Base-by-base conservation (phyloP, 1,284 basidiomycete genomes). In the Ustilago nuda region DNA sequence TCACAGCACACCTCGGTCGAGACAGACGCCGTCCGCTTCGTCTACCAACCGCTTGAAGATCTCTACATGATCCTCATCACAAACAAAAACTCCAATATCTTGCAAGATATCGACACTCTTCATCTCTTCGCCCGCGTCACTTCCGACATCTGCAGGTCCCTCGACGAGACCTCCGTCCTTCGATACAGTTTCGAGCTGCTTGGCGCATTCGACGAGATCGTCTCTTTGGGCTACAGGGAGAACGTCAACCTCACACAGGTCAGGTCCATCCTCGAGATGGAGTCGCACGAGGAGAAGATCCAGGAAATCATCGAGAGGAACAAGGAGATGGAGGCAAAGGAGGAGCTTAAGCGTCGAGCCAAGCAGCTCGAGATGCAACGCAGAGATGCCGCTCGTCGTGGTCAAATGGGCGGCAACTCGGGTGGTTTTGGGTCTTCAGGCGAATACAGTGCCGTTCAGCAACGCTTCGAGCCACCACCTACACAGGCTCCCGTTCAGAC, bases 241-340 rank as follows among this genome's bases (percentile, higher is more conserved):
- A 92, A 93, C 73, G 93, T 98, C 60, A 94, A 92, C 83, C 87
- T 99, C 55, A 91, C 92, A 86, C 95, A 98, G 87, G 93, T 99
- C 52, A 89, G 94, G 79, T 96, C 90, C 82, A 91, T 97, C 45
- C 88, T 99, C 78, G 97, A 98, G 89, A 98, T 98, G 92, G 97
- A 99, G 88, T 94, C 92, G 87, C 97, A 99, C 87, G 97, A 99
- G 87, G 97, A 99, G 88, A 98, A 98, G 89, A 98, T 99, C 76
- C 95, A 99, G 86, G 97, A 99, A 83, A 99, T 99, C 86, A 99
- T 99, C 81, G 93, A 95, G 72, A 82, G 94, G 91, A 99, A 99
- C 89, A 99, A 99, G 88, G 96, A 99, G 88, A 94, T 94, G 27
- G 97, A 99, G 85, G 97, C 97, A 4, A 99, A 99, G 87, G 97